Base-by-base conservation (phyloP, 2,329 filamentous ascomycete genomes). In the Aspergillus nomiae region DNA sequence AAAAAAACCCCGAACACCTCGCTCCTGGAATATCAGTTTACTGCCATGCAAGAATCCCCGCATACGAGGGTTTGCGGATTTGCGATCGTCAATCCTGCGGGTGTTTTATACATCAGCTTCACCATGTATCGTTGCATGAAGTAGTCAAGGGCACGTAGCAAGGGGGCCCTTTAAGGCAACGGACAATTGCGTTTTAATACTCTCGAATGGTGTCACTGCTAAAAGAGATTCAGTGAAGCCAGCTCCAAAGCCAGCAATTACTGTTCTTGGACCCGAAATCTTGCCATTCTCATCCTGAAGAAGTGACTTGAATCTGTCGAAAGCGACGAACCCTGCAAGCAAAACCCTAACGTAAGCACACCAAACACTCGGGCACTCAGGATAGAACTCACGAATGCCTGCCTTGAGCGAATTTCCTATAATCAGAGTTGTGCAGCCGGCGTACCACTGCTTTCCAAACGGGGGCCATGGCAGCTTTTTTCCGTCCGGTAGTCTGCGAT, bases 341-440 rank as follows among this genome's bases (percentile, higher is more conserved):
- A 38, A 57, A 57, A 56, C 9, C n/a, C 28, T 16, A 46, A 19
- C 21, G 34, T 58, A 54, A 65, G 43, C 19, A 30, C 10, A 43
- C 24, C 2, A 58, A 43, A 9, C 50, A 26, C 21, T 34, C 53
- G 46, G 19, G 24, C 24, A 5, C 5, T 11, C n/a, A 24, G 56
- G 38, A 9, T 26, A 4, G 32, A 48, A 84, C 90, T 65, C 86
- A 94, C 93, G 90, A 67, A 98, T 96, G 63, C 93, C 95, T 43
- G 95, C 95, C 83, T 99, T 99, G 76, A 95, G 85, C 59, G 93
- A 96, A 81, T 99, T 99, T 65, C 95, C 95, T 70, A 98, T 92
- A 63, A 99, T 96, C 76, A 97, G 82, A 32, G 95, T 98, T 54
- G 95, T 98, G 82, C 95, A 99, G 43, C 95, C 95, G 14, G 95